A percentile compares a stretch with the other conserved stretches of the same genome.
Evolutionary conservation across 2,329 filamentous ascomycete genomes (phyloP).

Genomic region (Ceratocystis variospora): DNA sequence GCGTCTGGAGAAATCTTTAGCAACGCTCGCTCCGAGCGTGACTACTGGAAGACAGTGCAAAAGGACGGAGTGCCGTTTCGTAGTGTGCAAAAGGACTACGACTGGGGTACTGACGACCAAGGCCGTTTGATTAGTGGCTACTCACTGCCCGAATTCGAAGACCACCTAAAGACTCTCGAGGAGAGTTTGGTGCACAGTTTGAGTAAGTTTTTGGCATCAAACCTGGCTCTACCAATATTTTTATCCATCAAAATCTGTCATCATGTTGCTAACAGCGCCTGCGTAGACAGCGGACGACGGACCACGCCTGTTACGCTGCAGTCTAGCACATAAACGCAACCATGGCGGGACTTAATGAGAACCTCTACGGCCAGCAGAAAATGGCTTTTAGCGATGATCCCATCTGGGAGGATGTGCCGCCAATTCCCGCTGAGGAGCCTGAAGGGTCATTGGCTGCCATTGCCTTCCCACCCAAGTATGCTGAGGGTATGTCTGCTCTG

Average conservation of each 20-base stretch:
- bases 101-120: conserved; percentile 38
- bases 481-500: conserved; percentile 44
- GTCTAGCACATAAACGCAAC: conserved; percentile 24
- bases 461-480: conserved; percentile 78
- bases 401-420: conserved; percentile 70
- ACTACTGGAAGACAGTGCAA: conserved; percentile 44
- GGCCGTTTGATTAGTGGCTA: conserved; percentile 39
- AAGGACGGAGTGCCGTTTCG: conserved; percentile 40
- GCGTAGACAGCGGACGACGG: conserved; percentile 6
- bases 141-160: conserved; percentile 33
- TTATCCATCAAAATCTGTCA: too few species aligned
- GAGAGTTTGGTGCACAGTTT: conserved; percentile 32
- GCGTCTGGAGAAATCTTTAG: conserved; percentile 27
- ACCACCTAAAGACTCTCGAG: conserved; percentile 30
- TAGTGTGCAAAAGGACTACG: conserved; percentile 25
- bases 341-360: conserved; percentile 38
- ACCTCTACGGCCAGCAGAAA: conserved; percentile 39
- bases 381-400: conserved; percentile 46
- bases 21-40: conserved; percentile 38
- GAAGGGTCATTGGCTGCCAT: conserved; percentile 79
- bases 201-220: conserved; percentile 21
- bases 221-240: not conserved
- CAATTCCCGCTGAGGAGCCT: conserved; percentile 73
- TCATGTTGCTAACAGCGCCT: not conserved
- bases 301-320: not conserved